Base-by-base conservation (phyloP, 148 eudicot genomes). In the Vaccinium corymbosum region DNA sequence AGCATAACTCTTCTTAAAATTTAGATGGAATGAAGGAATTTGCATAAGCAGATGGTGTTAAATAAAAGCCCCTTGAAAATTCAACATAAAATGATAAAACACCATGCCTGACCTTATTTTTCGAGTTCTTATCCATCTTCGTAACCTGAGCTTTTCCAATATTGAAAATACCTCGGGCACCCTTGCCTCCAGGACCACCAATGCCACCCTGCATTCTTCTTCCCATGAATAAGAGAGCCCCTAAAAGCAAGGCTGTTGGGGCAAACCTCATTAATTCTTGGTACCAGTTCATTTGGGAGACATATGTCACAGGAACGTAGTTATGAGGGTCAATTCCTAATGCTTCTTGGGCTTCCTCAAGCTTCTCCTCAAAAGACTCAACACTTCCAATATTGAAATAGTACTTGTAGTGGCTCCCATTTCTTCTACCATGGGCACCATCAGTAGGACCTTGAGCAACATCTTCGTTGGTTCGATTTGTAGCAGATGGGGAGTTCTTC, bases 321-420 rank as follows among this genome's bases (percentile, higher is more conserved):
- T 91, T 80, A 56, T 89, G 93, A 62, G 88, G 90, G 79, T 91
- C 90, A 68, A 89, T 84, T 56, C 90, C 90, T 42, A 91, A 78
- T 57, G 89, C 86, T 80, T 89, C 87, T 68, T 89, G 93, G 80
- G 91, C 93, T 85, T 89, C 93, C 83, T 91, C 91, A 72, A 91
- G 82, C 84, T 91, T 91, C 78, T 89, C 91, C 84, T 91, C 93
- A 84, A 91, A 91, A 22, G 91, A 83, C 9, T 91, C 93, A 16
- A 88, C 88, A 84, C 91, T 91, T 82, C 93, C 93, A 80, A 91
- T 91, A 81, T 83, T 89, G 52, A 91, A 86, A 62, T 83, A 91
- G 85, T 76, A 90, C 78, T 87, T 89, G 61, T 87, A 90, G 2
- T 83, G 86, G 84, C 89, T 81, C 4, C 15, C 48, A 4, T 83